These are phyloP conservation scores for Komagataella pastoris DNA, from an alignment of 805 yeast species.

Conservation along the genomic window DNA sequence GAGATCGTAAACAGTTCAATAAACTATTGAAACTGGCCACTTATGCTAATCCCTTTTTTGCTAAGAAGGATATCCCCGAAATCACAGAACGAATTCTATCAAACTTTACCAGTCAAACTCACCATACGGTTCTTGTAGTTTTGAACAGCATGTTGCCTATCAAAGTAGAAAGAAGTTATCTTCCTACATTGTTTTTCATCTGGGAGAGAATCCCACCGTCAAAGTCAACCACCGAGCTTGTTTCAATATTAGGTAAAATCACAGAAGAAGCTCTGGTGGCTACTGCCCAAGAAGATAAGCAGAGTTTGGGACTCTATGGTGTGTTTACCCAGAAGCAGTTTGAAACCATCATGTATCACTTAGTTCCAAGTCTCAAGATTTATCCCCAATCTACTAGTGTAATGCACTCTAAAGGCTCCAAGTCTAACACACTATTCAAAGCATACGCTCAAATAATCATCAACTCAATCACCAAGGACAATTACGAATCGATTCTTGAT, in stretches of 20 bases:
- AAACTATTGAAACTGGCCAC: conserved; percentile 38
- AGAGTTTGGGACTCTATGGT: conserved; percentile 39
- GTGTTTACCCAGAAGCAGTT: conserved; percentile 53
- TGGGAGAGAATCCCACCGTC: conserved; percentile 47
- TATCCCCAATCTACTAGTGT: conserved; percentile 38
- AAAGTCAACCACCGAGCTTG: conserved; percentile 27
- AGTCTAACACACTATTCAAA: conserved; percentile 11
- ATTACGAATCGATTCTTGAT: conserved; percentile 32
- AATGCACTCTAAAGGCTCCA: background rate
- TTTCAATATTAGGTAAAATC: conserved; percentile 51
- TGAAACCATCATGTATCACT: background rate
- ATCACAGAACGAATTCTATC: conserved; percentile 38
- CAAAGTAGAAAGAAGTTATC: conserved; percentile 28
- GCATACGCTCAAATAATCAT: conserved; percentile 41
- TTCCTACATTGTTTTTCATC: conserved; percentile 56
- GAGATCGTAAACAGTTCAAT: conserved; percentile 35
- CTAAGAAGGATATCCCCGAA: conserved; percentile 28
- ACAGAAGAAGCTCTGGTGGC: conserved; percentile 31
- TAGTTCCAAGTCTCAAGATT: conserved; percentile 13
- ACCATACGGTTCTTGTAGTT: conserved; percentile 34
- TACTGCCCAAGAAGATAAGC: conserved; percentile 14
- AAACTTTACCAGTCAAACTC: conserved; percentile 39
- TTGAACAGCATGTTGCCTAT: conserved; percentile 43
- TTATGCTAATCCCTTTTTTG: conserved; percentile 41
- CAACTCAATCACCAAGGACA: conserved; percentile 37